Evolutionary conservation across 768 basidiomycete genomes (phyloP).

Genomic region (Amanita muscaria): DNA sequence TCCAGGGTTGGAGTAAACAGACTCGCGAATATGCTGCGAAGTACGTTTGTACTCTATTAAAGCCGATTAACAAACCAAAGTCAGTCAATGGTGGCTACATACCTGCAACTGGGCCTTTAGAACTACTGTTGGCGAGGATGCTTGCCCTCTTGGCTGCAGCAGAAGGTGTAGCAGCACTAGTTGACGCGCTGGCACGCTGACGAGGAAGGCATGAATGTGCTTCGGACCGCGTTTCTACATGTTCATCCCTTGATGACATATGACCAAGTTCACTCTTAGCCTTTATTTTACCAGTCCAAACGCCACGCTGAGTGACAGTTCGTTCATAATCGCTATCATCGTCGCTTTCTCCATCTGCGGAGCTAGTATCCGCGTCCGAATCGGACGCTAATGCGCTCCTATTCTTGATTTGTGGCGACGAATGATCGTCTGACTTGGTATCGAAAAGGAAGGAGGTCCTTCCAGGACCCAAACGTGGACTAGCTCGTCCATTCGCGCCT

Average conservation of each 20-base stretch:
- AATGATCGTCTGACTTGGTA: background rate
- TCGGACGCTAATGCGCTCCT: conserved; percentile 19
- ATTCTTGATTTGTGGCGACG: background rate
- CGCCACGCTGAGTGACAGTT: conserved; percentile 12
- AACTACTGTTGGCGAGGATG: conserved; percentile 24
- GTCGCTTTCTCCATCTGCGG: conserved; percentile 14
- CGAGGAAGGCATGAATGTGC: conserved; percentile 20
- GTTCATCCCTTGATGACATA: conserved; percentile 16
- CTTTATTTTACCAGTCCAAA: conserved; percentile 5
- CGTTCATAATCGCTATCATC: conserved; percentile 17
- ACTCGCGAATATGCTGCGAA: conserved; percentile 21
- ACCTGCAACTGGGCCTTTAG: conserved; percentile 15
- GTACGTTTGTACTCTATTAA: conserved; percentile 12
- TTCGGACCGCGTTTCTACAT: conserved; percentile 7
- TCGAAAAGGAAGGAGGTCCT: conserved; percentile 2
- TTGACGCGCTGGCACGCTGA: conserved; percentile 51
- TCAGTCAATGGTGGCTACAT: conserved; percentile 4
- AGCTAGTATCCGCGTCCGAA: conserved; percentile 20
- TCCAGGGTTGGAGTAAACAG: conserved; percentile 19
- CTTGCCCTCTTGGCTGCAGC: conserved; percentile 46
- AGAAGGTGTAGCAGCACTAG: conserved; percentile 46
- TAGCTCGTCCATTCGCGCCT: conserved; percentile 14
- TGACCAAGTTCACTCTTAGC: conserved; percentile 27
- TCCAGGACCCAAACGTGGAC: conserved; percentile 11
- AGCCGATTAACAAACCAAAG: conserved; percentile 7